Percentiles rank a stretch among this genome's conserved stretches.
Evolutionary conservation across 2,329 filamentous ascomycete genomes (phyloP).

Genomic region (Corniculantispora saksenae): DNA sequence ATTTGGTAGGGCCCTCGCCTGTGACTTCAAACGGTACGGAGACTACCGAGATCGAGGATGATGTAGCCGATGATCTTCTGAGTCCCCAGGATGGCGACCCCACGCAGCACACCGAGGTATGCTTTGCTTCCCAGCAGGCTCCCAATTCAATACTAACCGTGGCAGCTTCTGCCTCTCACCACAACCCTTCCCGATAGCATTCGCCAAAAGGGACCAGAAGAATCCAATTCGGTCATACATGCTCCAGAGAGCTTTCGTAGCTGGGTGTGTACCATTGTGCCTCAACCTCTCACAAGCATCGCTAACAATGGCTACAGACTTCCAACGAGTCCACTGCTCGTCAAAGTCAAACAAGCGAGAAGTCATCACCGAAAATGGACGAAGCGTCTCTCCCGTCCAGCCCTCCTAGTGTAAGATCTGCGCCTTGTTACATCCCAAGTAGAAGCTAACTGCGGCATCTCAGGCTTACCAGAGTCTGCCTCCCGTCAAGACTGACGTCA

Average conservation of each 20-base stretch:
- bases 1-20: constrained; percentile 77
- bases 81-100: constrained; percentile 26
- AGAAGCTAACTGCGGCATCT: background rate
- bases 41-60: constrained; percentile 82
- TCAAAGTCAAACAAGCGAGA: constrained; percentile 36
- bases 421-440: background rate
- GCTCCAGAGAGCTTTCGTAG: constrained; percentile 79
- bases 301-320: constrained; percentile 38
- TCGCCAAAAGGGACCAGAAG: constrained; percentile 66
- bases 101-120: constrained; percentile 40
- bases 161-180: constrained; percentile 52
- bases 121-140: constrained; percentile 3
- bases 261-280: constrained; percentile 61
- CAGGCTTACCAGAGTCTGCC: constrained; percentile 57
- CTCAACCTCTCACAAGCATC: background rate
- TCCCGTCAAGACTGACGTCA: constrained; percentile 73
- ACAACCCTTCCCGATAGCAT: constrained; percentile 60
- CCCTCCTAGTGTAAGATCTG: constrained; percentile 27
- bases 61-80: constrained; percentile 62
- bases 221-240: constrained; percentile 88
- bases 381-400: constrained; percentile 33
- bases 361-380: constrained; percentile 40
- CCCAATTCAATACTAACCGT: constrained; percentile 19
- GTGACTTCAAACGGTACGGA: constrained; percentile 84
- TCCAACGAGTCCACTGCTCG: constrained; percentile 41